Evolutionary conservation across 176 grass and related monocot species (phyloP).

Genomic region (Aegilops umbellulata): DNA sequence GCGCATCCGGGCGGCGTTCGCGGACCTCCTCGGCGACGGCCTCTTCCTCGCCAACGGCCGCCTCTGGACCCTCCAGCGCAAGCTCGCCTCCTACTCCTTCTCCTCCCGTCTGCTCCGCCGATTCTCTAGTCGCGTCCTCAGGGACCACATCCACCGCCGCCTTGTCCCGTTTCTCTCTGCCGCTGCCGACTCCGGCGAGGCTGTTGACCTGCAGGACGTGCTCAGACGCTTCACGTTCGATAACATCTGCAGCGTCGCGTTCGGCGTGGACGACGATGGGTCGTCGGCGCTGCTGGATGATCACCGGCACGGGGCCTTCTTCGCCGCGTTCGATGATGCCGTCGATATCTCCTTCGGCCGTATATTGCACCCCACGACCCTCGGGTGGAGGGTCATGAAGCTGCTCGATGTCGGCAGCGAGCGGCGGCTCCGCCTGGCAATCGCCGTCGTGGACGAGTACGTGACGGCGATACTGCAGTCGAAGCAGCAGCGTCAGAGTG

Average conservation of each 20-base stretch:
- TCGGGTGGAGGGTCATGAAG: slow-evolving; percentile 19
- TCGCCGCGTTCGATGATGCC: slow-evolving; percentile 32
- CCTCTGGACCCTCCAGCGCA: too few relatives aligned
- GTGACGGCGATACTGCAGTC: slow-evolving; percentile 18
- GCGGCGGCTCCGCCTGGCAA: slow-evolving; percentile 28
- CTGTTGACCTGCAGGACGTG: slow-evolving; percentile 42
- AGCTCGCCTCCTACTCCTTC: too few relatives aligned
- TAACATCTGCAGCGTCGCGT: slow-evolving; percentile 40
- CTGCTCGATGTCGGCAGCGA: slow-evolving; percentile 36
- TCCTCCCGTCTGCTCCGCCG: too few relatives aligned
- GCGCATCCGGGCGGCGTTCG: slow-evolving; percentile 5
- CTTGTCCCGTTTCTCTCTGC: slow-evolving; percentile 20
- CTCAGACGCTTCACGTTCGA: slow-evolving; percentile 46
- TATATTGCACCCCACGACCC: slow-evolving; percentile 19
- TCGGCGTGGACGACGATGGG: slow-evolving; percentile 32
- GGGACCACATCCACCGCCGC: slow-evolving; percentile 6
- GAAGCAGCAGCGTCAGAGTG: neutral
- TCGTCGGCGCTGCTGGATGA: neutral
- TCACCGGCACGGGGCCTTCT: slow-evolving; percentile 5
- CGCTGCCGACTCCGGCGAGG: neutral
- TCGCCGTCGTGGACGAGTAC: slow-evolving; percentile 15
- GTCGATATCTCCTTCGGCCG: slow-evolving; percentile 33
- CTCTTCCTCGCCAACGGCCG: neutral
- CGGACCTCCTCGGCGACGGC: slow-evolving; percentile 33
- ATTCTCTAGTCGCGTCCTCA: slow-evolving; percentile 16